A percentile compares a stretch with the other conserved stretches of the same genome.
phyloP scores from a whole-genome alignment of 208 protist species.

The Trypanosoma theileri region DNA sequence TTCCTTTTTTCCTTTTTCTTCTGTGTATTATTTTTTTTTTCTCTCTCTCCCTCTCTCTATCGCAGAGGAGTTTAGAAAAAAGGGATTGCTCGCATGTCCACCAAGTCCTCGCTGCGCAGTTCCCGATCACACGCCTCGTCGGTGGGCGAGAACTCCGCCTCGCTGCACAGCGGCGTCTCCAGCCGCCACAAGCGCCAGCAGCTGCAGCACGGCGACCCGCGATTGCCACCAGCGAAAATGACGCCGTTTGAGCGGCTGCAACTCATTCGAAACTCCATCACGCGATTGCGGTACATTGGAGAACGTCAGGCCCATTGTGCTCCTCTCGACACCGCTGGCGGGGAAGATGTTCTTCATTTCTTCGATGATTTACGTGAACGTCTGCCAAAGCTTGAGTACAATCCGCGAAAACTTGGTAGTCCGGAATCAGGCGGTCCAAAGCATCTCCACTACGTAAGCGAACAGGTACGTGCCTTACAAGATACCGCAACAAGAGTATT shows the following conservation, averaged over 20 bases:
- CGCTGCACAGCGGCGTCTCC: constrained; percentile 41
- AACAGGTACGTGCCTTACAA: constrained; percentile 38
- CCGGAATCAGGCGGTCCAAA: constrained; percentile 48
- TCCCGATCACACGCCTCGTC: constrained; percentile 57
- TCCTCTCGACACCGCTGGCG: constrained; percentile 62
- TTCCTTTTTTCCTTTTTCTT: constrained; percentile 4
- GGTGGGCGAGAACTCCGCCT: constrained; percentile 46
- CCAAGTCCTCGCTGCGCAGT: constrained; percentile 55
- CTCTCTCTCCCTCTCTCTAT: too few relatives aligned
- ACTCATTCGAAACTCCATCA: constrained; percentile 73
- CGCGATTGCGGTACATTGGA: constrained; percentile 71
- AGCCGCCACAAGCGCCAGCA: constrained; percentile 44
- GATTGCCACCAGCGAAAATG: constrained; percentile 68
- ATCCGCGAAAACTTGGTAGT: constrained; percentile 45
- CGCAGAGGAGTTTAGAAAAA: too few relatives aligned
- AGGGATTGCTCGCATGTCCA: constrained; percentile 38
- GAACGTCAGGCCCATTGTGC: constrained; percentile 72
- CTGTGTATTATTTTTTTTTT: not conserved
- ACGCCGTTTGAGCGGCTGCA: constrained; percentile 61
- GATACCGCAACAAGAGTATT: constrained; percentile 20
- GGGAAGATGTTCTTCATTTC: constrained; percentile 39
- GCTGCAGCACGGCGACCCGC: constrained; percentile 29
- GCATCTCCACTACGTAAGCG: constrained; percentile 54
- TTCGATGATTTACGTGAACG: constrained; percentile 57
- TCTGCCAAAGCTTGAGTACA: constrained; percentile 57